These are phyloP conservation scores for Trifolium repens DNA, from an alignment of 306 rosid genomes.

Conservation along the genomic window DNA sequence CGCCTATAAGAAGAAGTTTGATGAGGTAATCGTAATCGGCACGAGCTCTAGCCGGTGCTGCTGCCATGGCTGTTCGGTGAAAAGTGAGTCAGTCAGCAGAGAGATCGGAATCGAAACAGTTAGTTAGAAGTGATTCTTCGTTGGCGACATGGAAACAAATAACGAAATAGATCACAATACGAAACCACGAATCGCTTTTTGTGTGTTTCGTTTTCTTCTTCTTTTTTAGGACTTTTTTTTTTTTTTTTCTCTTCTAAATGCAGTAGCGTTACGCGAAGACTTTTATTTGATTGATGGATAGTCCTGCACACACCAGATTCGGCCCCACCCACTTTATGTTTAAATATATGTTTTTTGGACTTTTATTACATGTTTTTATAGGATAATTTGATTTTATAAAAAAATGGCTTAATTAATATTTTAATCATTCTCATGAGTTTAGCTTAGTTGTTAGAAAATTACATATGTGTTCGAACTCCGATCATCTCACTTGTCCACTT, in stretches of 20 bases:
- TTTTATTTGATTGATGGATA: neutral
- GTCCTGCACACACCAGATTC: slow-evolving; percentile 32
- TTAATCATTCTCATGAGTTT: no score
- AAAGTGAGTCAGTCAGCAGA: neutral
- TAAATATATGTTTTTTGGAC: neutral
- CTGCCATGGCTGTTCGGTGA: slow-evolving; percentile 55
- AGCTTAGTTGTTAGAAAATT: no score
- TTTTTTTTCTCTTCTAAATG: slow-evolving; percentile 20
- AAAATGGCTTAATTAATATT: no score
- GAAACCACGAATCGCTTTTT: slow-evolving; percentile 37
- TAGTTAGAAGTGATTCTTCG: slow-evolving; percentile 41
- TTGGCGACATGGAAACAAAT: slow-evolving; percentile 46
- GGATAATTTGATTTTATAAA: no score
- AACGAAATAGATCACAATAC: slow-evolving; percentile 35
- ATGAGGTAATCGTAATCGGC: slow-evolving; percentile 92
- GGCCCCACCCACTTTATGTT: neutral
- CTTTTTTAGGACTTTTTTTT: neutral
- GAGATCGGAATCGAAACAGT: slow-evolving; percentile 42
- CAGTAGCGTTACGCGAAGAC: slow-evolving; percentile 34
- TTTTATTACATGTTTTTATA: neutral
- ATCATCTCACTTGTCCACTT: no score
- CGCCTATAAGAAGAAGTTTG: slow-evolving; percentile 90
- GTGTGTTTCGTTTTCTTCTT: slow-evolving; percentile 10
- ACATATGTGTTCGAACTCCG: no score
- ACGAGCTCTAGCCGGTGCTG: slow-evolving; percentile 79